Conservation (phyloP, 441 rosid species). For the Raphanus hybrid region DNA sequence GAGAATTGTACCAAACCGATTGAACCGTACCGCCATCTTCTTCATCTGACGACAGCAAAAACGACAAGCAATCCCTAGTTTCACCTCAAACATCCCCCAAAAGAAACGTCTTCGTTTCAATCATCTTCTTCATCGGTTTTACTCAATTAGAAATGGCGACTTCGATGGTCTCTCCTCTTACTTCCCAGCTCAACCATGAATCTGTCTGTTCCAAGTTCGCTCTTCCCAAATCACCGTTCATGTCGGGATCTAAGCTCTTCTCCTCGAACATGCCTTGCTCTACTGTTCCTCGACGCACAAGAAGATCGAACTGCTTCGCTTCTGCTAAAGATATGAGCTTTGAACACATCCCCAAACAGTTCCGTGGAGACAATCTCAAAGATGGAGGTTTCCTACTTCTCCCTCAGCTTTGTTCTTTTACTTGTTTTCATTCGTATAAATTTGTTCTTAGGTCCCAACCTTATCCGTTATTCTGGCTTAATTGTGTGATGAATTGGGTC, state of each 20-base stretch:
- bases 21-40: not conserved
- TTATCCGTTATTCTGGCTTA: not conserved
- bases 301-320: not conserved
- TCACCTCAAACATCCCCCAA: not conserved
- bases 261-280: conserved; percentile 12
- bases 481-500: conserved; percentile 14
- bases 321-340: conserved; percentile 8
- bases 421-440: not conserved
- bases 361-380: conserved; percentile 5
- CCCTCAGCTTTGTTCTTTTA: not conserved
- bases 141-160: not conserved
- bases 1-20: not conserved
- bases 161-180: not conserved
- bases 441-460: conserved; percentile 9
- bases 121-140: not conserved
- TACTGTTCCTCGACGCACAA: not conserved
- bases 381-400: conserved; percentile 4
- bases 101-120: not conserved
- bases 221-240: not conserved
- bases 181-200: not conserved
- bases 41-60: conserved; percentile 5
- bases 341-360: conserved; percentile 5
- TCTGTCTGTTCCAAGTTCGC: not conserved
- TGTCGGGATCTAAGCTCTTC: conserved; percentile 13
- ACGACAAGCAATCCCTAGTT: conserved; percentile 2